Evolutionary conservation across 2,329 filamentous ascomycete species (phyloP).

Genomic region (Cladosporium sphaerospermum): DNA sequence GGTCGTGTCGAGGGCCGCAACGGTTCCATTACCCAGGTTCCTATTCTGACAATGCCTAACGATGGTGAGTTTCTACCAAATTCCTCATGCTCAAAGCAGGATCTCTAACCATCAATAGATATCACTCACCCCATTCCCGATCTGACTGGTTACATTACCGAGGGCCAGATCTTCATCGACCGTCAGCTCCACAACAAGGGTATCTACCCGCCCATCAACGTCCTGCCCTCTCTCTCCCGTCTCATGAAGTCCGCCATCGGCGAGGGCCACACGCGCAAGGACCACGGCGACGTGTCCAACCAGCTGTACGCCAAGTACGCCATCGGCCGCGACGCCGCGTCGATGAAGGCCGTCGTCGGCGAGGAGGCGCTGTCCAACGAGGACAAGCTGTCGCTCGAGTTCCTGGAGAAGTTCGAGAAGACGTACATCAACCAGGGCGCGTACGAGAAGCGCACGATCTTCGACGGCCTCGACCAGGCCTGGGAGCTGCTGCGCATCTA

Average conservation of each 20-base stretch:
- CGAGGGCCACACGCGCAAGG: conserved; percentile 91
- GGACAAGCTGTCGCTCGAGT: conserved; percentile 96
- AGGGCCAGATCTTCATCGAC: conserved; percentile 97
- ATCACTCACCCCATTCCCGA: conserved; percentile 99
- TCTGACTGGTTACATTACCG: conserved; percentile 97
- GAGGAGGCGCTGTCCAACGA: conserved; percentile 93
- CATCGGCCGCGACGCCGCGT: conserved; percentile 94
- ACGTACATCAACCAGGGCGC: conserved; percentile 88
- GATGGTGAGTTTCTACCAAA: conserved; percentile 56
- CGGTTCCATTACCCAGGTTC: conserved; percentile 97
- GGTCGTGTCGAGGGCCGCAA: conserved; percentile 96
- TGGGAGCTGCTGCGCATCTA: conserved; percentile 97
- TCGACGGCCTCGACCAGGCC: conserved; percentile 88
- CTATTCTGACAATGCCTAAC: conserved; percentile 99
- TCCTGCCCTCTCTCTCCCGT: conserved; percentile 93
- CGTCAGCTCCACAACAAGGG: conserved; percentile 91
- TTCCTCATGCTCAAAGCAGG: not conserved
- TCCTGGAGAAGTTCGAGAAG: conserved; percentile 96
- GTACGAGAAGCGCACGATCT: conserved; percentile 88
- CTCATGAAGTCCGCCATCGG: conserved; percentile 99
- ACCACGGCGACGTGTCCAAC: conserved; percentile 98
- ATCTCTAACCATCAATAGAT: conserved; percentile 45
- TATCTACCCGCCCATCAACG: conserved; percentile 98
- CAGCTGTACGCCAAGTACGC: conserved; percentile 99
- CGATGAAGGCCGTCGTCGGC: conserved; percentile 99